Evolutionary conservation across 2,329 filamentous ascomycete species (phyloP).

Genomic region (Verticillium nubilum): DNA sequence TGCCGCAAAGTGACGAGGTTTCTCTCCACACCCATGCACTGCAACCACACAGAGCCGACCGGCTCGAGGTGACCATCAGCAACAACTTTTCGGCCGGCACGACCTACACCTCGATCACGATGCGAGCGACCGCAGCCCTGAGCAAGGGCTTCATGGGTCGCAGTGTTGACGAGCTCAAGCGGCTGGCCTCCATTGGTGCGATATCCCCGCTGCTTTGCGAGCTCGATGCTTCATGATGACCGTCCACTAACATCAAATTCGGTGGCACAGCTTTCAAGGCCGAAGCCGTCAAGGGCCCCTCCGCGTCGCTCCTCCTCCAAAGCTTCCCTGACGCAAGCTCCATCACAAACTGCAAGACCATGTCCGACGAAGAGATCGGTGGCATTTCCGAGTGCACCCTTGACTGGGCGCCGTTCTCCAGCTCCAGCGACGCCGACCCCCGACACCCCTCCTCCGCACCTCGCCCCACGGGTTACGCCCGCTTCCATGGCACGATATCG

Average conservation of each 20-base stretch:
- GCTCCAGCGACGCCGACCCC: slow-evolving; percentile 9
- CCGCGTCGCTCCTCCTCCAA: slow-evolving; percentile 58
- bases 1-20: not conserved
- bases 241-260: not conserved
- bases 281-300: slow-evolving; percentile 62
- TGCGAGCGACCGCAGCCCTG: slow-evolving; percentile 42
- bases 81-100: not conserved
- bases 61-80: slow-evolving; percentile 1
- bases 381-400: slow-evolving; percentile 74
- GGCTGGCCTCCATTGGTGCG: slow-evolving; percentile 50
- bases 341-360: slow-evolving; percentile 59
- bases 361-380: slow-evolving; percentile 83
- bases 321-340: slow-evolving; percentile 50
- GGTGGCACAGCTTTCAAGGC: slow-evolving; percentile 54
- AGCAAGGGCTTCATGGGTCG: slow-evolving; percentile 51
- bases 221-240: not conserved
- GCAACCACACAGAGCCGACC: not conserved
- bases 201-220: not conserved
- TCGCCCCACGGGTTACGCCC: slow-evolving; percentile 48
- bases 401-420: slow-evolving; percentile 41
- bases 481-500: slow-evolving; percentile 85
- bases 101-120: slow-evolving; percentile 19
- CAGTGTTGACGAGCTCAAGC: slow-evolving; percentile 55
- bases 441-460: slow-evolving; percentile 8
- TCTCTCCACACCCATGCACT: not conserved